Base-by-base conservation (phyloP, 164 flowering plant species). In the Tetrastigma voinierianum region DNA sequence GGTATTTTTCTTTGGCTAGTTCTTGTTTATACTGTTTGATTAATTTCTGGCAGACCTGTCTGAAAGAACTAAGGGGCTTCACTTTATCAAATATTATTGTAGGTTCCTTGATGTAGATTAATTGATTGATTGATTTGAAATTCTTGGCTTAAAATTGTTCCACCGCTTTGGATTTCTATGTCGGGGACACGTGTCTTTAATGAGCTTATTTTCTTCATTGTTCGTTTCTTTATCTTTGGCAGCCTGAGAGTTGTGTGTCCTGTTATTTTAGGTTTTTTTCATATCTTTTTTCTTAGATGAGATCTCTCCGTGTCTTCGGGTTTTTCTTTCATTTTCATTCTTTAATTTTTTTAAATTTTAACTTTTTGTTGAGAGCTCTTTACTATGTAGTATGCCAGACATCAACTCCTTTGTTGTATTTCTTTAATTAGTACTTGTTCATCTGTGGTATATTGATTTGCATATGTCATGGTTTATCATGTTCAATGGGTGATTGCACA, bases 401-500 rank as follows among this genome's bases (percentile, higher is more conserved):
- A 32, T 32, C 17, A 8, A 49, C 17, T 12, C 47, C 15, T 7
- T 3, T 4, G 5, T 32, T 32, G 40, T 32, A 7, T 32, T 32
- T 55, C 18, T 3, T 45, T 69, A 55, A 55, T 55, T 10, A 4
- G 58, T 55, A 16, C 12, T 55, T n/a, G 20, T 17, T 57, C 13
- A 43, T 57, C 11, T 40, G n/a, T 46, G 3, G 10, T 15, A 8
- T 58, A 23, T 14, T 66, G 32, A 24, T 12, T 13, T 64, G 59
- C 21, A 51, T 21, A 1, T 66, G 46, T 5, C 11, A 10, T 65
- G 15, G n/a, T 45, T 11, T 12, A 48, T 57, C 32, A 12, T 45
- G 32, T 68, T 52, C 10, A 13, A 40, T 69, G 19, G 73, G 58
- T 90, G 97, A 88, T 95, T 78, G 80, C 92, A 79, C 97, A 93